A percentile compares a stretch with the other conserved stretches of the same genome.
phyloP scores from a whole-genome alignment of 176 grass and related monocot species.

The Olyra latifolia region DNA sequence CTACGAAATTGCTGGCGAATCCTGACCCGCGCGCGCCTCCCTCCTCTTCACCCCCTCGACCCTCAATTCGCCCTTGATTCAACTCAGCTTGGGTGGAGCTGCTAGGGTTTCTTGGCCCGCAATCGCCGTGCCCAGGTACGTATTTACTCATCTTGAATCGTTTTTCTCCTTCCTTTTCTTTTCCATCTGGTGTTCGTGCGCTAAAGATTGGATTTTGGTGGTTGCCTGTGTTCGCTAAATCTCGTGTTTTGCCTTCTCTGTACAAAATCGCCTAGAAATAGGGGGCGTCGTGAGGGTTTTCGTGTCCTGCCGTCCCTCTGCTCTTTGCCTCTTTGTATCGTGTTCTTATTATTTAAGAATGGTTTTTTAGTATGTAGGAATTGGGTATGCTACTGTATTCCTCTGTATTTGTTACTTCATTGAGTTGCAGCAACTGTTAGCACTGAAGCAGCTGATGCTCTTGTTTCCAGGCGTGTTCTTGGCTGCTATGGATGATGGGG shows the following conservation, averaged over 20 bases:
- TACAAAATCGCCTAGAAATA: no score
- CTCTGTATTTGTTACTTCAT: not conserved
- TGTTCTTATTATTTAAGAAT: not conserved
- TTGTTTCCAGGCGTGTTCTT: not conserved
- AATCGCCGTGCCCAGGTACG: not conserved
- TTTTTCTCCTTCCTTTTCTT: no score
- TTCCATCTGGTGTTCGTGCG: not conserved
- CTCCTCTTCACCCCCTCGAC: not conserved
- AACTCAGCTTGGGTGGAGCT: not conserved
- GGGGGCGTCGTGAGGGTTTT: no score
- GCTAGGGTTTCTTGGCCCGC: not conserved
- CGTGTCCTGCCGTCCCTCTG: no score
- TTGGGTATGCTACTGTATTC: not conserved
- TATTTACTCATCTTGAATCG: no score
- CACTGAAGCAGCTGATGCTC: not conserved
- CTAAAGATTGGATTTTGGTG: not conserved
- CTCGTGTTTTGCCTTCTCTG: not conserved
- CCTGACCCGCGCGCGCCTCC: no score
- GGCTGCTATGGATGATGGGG: conserved; percentile 60
- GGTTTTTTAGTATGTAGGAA: not conserved
- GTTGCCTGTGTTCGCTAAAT: not conserved
- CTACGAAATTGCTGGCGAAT: not conserved
- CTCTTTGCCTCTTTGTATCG: no score
- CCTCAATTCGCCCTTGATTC: not conserved
- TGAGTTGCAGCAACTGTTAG: not conserved